Percentiles rank a stretch among this genome's conserved stretches.
phyloP scores from a whole-genome alignment of 2,329 filamentous ascomycete genomes.

The Hymenoscyphus salicellus region DNA sequence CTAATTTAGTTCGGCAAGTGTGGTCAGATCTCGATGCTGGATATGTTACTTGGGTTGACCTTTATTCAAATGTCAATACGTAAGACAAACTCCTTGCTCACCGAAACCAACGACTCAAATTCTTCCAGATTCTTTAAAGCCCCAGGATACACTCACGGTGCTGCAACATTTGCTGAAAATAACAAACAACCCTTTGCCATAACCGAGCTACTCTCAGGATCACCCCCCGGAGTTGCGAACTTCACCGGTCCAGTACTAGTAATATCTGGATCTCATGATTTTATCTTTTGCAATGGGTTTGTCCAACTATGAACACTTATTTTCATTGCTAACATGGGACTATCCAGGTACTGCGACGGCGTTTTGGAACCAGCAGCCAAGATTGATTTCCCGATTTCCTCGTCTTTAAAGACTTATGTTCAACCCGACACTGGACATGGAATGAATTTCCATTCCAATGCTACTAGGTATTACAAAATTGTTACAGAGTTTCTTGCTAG shows the following conservation, averaged over 20 bases:
- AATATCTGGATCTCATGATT: constrained; percentile 25
- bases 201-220: not conserved
- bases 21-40: constrained; percentile 15
- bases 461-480: constrained; percentile 15
- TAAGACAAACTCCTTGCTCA: constrained; percentile 8
- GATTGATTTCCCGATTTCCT: constrained; percentile 15
- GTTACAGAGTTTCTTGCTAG: constrained; percentile 15
- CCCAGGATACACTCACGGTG: not conserved
- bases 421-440: constrained; percentile 31
- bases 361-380: constrained; percentile 26
- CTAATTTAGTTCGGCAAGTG: constrained; percentile 1
- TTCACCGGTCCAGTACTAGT: constrained; percentile 16
- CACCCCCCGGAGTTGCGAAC: not conserved
- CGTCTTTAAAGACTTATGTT: constrained; percentile 17
- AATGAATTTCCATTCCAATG: constrained; percentile 23
- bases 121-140: not conserved
- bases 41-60: constrained; percentile 34
- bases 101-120: not conserved
- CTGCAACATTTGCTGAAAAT: not conserved
- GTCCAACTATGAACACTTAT: not conserved
- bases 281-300: constrained; percentile 23
- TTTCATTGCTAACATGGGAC: not conserved
- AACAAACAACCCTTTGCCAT: not conserved
- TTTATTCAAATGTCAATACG: constrained; percentile 28
- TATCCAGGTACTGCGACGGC: constrained; percentile 11